Evolutionary conservation across 257 asterid species (phyloP), one percentile per base, ranked within the genome.

Genomic region (Solanum chiquidenum): DNA sequence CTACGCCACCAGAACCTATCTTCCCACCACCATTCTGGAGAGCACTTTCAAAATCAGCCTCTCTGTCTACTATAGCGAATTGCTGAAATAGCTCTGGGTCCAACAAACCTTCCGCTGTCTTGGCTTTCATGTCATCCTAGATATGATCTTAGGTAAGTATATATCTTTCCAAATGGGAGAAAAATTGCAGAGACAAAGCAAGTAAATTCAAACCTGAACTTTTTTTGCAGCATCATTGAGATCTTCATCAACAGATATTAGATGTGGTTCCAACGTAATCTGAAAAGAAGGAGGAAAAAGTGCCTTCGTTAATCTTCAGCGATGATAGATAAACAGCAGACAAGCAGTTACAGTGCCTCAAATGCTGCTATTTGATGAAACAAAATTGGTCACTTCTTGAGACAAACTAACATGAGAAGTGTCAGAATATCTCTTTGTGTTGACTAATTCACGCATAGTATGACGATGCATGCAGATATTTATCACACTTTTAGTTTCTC

Each of bases 241-340:
- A 90, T 97, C 99, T n/a, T 95, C 98, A 23, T 97, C 99, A 69
- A 97, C 82, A 38, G 99, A 92, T 80, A 94, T 64, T 5, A 92
- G 91, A 89, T 92, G 98, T 58, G 99, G 98, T 86, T 95, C 94
- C 96, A 95, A 25, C 12, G 79, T n/a, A 86, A 93, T 91, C 99
- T 96, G 93, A 85, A 86, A 89, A 82, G 5, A 14, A 71, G 25
- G 23, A 58, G 46, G 52, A 62, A 77, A 42, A 55, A 25, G 35
- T 44, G 66, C 16, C 27, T 37, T 33, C 12, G 16, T 86, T 40
- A 14, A 38, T 52, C 40, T 83, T 29, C 27, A 82, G 31, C 12
- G 14, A 49, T 16, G 40, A 80, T 5, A 42, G 64, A 77, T 42
- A 23, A 77, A 42, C 62, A 44, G 62, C 31, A 46, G 68, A 38